Percentiles rank a stretch among this genome's conserved stretches.
These are phyloP conservation scores for Diplotaxis tenuifolia DNA, from an alignment of 345 rosid species.

Conservation along the genomic window DNA sequence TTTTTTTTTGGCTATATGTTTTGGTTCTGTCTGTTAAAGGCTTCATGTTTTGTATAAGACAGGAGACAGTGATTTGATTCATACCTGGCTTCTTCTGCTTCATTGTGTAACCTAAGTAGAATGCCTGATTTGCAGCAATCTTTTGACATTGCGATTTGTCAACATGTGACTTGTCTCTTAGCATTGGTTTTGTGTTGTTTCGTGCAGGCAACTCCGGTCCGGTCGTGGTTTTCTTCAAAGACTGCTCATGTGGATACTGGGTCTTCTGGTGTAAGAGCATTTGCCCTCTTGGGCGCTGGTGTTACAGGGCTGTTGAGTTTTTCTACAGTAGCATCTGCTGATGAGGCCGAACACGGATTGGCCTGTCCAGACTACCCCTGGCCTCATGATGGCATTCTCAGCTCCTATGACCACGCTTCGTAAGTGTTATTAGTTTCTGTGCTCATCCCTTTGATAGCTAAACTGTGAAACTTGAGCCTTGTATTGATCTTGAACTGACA, in stretches of 20 bases:
- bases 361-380: constrained; percentile 87
- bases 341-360: constrained; percentile 98
- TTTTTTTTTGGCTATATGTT: background rate
- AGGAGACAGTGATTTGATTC: background rate
- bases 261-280: constrained; percentile 52
- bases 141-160: background rate
- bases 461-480: background rate
- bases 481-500: too few species aligned
- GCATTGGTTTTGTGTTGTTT: constrained; percentile 11
- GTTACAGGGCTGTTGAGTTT: constrained; percentile 78
- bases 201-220: constrained; percentile 56
- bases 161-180: background rate
- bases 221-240: constrained; percentile 62
- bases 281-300: constrained; percentile 87
- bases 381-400: constrained; percentile 97
- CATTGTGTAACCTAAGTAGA: too few species aligned
- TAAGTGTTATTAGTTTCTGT: constrained; percentile 42
- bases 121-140: background rate
- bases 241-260: constrained; percentile 60
- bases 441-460: background rate
- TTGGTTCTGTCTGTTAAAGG: background rate
- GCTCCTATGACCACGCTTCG: constrained; percentile 99
- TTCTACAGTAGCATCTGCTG: constrained; percentile 80
- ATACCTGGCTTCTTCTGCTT: constrained; percentile 2
- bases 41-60: background rate